These are phyloP conservation scores for Chrysopogon serrulatus DNA, from an alignment of 176 grass and related monocot genomes.

Conservation along the genomic window DNA sequence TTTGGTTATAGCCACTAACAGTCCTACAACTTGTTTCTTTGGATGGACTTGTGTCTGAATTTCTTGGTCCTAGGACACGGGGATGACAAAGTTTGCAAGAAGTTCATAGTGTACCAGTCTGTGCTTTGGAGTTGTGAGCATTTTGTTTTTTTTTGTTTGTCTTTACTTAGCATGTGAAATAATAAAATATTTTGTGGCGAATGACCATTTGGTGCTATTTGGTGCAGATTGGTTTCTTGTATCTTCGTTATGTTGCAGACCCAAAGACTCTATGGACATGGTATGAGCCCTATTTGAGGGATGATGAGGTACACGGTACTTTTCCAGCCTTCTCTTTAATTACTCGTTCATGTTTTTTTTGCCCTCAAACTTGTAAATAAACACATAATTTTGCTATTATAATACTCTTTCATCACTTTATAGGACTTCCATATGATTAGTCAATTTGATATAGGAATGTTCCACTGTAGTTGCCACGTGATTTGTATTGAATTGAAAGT, in stretches of 20 bases:
- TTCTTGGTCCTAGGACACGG: slow-evolving; percentile 48
- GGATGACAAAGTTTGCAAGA: slow-evolving; percentile 59
- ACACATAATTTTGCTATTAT: background rate
- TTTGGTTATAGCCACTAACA: slow-evolving; percentile 42
- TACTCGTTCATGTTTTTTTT: background rate
- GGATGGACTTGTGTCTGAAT: slow-evolving; percentile 40
- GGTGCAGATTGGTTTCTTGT: slow-evolving; percentile 83
- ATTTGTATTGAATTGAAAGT: background rate
- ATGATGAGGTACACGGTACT: slow-evolving; percentile 66
- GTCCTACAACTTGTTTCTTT: slow-evolving; percentile 42
- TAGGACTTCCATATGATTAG: background rate
- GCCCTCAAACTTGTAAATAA: background rate
- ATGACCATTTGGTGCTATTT: background rate
- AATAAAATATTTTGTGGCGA: background rate
- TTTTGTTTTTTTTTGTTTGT: slow-evolving; percentile 43
- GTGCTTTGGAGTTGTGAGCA: slow-evolving; percentile 66
- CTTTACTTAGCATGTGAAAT: slow-evolving; percentile 22
- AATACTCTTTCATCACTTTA: background rate
- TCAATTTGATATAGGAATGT: background rate
- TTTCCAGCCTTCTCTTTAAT: background rate
- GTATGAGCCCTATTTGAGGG: slow-evolving; percentile 92
- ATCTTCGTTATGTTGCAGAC: slow-evolving; percentile 87
- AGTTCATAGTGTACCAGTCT: slow-evolving; percentile 59
- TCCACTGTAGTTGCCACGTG: background rate
- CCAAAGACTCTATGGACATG: slow-evolving; percentile 85